Conservation (phyloP, 1,284 basidiomycete species). For the Spongiforma sp. region DNA sequence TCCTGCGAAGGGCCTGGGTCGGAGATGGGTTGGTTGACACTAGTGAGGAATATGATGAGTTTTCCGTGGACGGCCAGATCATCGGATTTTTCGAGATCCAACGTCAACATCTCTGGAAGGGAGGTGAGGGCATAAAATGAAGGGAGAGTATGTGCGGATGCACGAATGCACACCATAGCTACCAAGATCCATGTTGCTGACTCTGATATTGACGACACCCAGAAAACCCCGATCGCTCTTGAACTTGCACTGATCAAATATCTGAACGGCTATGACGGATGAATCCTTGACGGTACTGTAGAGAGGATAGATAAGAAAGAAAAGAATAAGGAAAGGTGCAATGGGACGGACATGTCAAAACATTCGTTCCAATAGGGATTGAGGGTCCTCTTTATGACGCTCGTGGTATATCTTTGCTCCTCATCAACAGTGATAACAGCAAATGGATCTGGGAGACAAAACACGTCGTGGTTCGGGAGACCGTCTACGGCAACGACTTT, state of each 20-base stretch:
- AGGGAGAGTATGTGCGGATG: too few relatives aligned
- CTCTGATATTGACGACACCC: constrained; percentile 91
- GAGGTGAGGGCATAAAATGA: background rate
- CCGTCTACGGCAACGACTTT: constrained; percentile 90
- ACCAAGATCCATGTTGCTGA: constrained; percentile 86
- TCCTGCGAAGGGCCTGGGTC: constrained; percentile 77
- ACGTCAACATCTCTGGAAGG: constrained; percentile 81
- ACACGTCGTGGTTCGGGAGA: constrained; percentile 89
- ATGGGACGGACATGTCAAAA: constrained; percentile 79
- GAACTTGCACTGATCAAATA: constrained; percentile 98
- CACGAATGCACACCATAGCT: constrained; percentile 74
- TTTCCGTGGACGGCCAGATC: constrained; percentile 92
- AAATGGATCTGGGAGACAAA: constrained; percentile 92
- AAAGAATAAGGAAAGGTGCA: too few relatives aligned
- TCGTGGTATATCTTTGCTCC: constrained; percentile 93
- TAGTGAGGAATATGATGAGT: constrained; percentile 89
- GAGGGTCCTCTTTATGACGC: constrained; percentile 87
- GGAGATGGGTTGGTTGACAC: constrained; percentile 73
- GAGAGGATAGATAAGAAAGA: constrained; percentile 14
- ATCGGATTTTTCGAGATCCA: constrained; percentile 90
- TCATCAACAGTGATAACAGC: constrained; percentile 95
- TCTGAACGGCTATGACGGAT: constrained; percentile 91
- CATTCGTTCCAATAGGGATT: constrained; percentile 97
- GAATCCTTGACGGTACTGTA: constrained; percentile 86
- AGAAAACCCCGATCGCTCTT: constrained; percentile 96